Base-by-base conservation (phyloP, 257 asterid genomes). In the Nemophila menziesii region DNA sequence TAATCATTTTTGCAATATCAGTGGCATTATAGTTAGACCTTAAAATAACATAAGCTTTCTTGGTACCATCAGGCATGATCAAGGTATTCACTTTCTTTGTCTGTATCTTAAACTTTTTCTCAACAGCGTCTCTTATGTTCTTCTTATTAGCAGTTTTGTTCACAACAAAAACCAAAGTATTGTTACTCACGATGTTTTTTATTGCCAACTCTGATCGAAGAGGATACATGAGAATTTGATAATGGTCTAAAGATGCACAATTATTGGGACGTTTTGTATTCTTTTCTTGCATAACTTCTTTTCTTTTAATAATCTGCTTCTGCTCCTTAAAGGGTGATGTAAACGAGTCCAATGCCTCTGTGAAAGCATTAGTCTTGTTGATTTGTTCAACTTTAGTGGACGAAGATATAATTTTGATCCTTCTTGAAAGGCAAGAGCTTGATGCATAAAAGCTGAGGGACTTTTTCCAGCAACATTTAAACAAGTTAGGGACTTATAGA, bases 141-240 rank as follows among this genome's bases (percentile, higher is more conserved):
- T 58, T 68, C 81, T 85, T 85, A 58, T 73, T 70, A 46, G 92
- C 86, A 16, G 43, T 58, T 40, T 66, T 66, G 58, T 82, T 82
- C 15, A 82, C 94, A 17, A 68, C 65, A 49, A 86, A 86, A 45
- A 83, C 75, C 69, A 79, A 54, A 36, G 84, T 72, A 57, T 86
- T 78, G 18, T 48, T 48, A 26, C 67, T 73, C 15, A 63, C 13
- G 24, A 76, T 72, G 24, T 57, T 71, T 55, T 67, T 66, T 36
- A 67, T 52, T 16, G 94, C 66, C 44, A 80, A 33, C 55, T 79
- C 90, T 0, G 87, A 75, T 37, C 58, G 33, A 17, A 72, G 57
- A 27, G 87, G 93, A 50, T 85, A 73, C 45, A 54, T 54, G n/a
- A 76, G 42, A 47, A 82, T 56, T 49, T 65, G 77, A 48, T 50